Evolutionary conservation across 2,329 filamentous ascomycete genomes (phyloP).

Genomic region (Metarhizium album): DNA sequence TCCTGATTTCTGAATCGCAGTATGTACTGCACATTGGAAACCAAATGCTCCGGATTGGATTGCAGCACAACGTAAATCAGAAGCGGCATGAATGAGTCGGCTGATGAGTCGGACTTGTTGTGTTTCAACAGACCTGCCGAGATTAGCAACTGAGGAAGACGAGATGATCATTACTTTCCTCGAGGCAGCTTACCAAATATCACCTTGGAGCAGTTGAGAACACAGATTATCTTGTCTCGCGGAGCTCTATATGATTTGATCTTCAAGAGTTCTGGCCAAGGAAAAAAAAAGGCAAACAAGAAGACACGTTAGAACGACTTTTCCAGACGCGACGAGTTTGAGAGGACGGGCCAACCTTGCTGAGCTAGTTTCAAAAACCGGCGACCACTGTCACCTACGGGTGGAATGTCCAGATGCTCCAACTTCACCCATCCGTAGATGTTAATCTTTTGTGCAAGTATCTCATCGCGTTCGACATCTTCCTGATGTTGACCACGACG

Average conservation of each 20-base stretch:
- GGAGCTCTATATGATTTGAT: conserved; percentile 97
- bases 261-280: conserved; percentile 74
- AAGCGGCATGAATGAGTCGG: conserved; percentile 89
- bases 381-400: conserved; percentile 73
- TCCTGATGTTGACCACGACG: conserved; percentile 92
- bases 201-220: conserved; percentile 97
- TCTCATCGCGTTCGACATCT: conserved; percentile 90
- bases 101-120: conserved; percentile 85
- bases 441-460: conserved; percentile 91
- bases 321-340: too few relatives aligned
- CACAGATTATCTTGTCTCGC: conserved; percentile 95
- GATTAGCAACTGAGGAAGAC: neutral
- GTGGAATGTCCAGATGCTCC: conserved; percentile 84
- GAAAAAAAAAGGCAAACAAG: neutral
- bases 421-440: conserved; percentile 95
- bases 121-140: conserved; percentile 70
- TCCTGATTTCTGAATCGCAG: conserved; percentile 94
- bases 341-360: conserved; percentile 47
- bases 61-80: conserved; percentile 93
- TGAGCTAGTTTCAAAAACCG: conserved; percentile 84
- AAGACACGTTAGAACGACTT: conserved; percentile 8
- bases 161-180: neutral
- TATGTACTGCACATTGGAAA: conserved; percentile 98
- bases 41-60: conserved; percentile 87
- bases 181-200: conserved; percentile 65